These are phyloP conservation scores for Pseudognaphalium luteoalbum DNA, from an alignment of 129 eudicot species.

Conservation along the genomic window DNA sequence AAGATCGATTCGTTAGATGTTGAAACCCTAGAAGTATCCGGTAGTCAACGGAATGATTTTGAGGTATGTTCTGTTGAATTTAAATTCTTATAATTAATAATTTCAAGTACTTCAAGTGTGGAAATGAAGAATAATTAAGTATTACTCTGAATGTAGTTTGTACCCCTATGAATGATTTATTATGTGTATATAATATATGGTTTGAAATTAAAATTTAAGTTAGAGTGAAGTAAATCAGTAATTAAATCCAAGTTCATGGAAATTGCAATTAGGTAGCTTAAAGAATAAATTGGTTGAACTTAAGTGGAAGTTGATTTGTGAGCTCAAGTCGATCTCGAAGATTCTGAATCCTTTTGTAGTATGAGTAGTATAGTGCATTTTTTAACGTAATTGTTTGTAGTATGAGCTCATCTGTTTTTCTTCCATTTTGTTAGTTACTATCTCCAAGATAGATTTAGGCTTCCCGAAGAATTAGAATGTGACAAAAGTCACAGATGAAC, in stretches of 20 bases:
- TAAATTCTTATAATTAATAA: background rate
- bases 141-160: no score
- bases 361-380: background rate
- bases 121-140: no score
- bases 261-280: background rate
- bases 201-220: no score
- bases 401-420: background rate
- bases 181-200: no score
- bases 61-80: constrained; percentile 29
- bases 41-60: constrained; percentile 34
- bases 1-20: constrained; percentile 39
- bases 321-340: background rate
- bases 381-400: background rate
- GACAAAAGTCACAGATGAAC: background rate
- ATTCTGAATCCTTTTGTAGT: background rate
- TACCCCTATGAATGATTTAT: no score
- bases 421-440: background rate
- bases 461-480: no score
- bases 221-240: no score
- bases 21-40: constrained; percentile 45
- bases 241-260: background rate
- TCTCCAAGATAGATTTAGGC: background rate
- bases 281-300: background rate
- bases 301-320: background rate
- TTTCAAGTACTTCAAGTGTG: background rate